Evolutionary conservation across 2,329 filamentous ascomycete genomes (phyloP).

Genomic region (Albophoma yamanashiensis): DNA sequence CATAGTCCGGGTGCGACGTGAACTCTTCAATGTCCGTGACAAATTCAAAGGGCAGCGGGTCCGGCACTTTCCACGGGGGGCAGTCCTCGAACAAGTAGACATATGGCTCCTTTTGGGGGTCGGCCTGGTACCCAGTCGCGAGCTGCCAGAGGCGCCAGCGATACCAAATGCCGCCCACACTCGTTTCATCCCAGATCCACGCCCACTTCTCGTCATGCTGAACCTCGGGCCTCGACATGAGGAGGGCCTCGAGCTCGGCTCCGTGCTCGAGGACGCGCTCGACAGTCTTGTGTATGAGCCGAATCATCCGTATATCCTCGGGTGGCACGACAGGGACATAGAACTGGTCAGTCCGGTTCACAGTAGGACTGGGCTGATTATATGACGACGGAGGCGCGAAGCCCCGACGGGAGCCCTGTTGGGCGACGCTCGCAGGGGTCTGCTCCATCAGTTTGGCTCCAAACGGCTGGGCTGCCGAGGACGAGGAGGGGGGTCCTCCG

Average conservation of each 20-base stretch:
- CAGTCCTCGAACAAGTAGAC: slow-evolving; percentile 65
- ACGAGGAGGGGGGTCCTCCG: slow-evolving; percentile 23
- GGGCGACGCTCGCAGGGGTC: slow-evolving; percentile 21
- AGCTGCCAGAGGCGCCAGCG: slow-evolving; percentile 86
- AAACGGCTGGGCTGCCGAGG: slow-evolving; percentile 54
- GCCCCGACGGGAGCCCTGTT: slow-evolving; percentile 40
- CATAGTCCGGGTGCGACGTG: slow-evolving; percentile 73
- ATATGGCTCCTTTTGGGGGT: slow-evolving; percentile 38
- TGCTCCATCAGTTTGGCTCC: slow-evolving; percentile 59
- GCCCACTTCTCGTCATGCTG: slow-evolving; percentile 84
- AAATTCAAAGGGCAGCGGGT: slow-evolving; percentile 73
- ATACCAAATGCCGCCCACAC: slow-evolving; percentile 76
- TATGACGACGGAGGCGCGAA: slow-evolving; percentile 74
- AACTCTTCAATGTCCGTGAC: slow-evolving; percentile 67
- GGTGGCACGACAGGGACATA: slow-evolving; percentile 68
- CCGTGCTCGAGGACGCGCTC: slow-evolving; percentile 72
- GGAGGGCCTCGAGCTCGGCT: slow-evolving; percentile 77
- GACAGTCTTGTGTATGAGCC: slow-evolving; percentile 78
- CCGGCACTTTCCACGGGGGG: slow-evolving; percentile 67
- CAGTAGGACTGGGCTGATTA: slow-evolving; percentile 26
- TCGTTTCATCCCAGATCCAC: slow-evolving; percentile 84
- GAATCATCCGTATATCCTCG: slow-evolving; percentile 65
- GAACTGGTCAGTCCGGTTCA: slow-evolving; percentile 36
- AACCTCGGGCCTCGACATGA: slow-evolving; percentile 80
- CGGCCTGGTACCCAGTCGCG: slow-evolving; percentile 51